phyloP scores from a whole-genome alignment of 2,329 filamentous ascomycete species.

The Aureobasidium sp. region DNA sequence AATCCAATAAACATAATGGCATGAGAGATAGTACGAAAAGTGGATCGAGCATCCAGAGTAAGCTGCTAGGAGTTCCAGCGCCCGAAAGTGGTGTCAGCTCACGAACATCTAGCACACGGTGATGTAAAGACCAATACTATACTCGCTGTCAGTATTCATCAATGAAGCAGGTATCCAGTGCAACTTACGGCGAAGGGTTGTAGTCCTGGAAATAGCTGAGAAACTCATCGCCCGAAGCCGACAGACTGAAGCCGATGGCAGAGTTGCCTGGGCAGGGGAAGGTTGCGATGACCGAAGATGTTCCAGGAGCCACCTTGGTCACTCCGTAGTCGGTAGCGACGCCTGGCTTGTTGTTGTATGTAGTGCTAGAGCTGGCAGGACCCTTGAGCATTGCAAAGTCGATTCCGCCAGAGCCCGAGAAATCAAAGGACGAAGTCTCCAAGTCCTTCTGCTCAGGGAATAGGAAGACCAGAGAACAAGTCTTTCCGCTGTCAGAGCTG shows the following conservation, averaged over 20 bases:
- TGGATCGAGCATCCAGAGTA: background rate
- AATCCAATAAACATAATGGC: background rate
- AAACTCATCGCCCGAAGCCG: conserved; percentile 35
- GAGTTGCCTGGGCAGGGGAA: conserved; percentile 48
- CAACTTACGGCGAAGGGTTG: conserved; percentile 32
- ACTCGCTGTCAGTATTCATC: background rate
- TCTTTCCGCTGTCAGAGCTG: conserved; percentile 43
- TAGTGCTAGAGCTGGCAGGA: conserved; percentile 42
- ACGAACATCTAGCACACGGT: background rate
- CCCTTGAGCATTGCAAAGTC: conserved; percentile 34
- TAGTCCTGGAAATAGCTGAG: conserved; percentile 57
- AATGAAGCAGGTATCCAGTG: background rate
- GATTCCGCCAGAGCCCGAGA: conserved; percentile 45
- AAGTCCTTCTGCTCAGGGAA: conserved; percentile 52
- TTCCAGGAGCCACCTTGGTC: conserved; percentile 38
- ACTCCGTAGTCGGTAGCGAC: conserved; percentile 37
- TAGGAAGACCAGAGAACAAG: conserved; percentile 57
- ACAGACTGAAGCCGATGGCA: conserved; percentile 46
- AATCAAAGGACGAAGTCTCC: conserved; percentile 51
- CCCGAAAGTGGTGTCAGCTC: background rate
- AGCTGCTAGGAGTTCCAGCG: too few relatives aligned
- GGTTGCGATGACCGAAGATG: conserved; percentile 44
- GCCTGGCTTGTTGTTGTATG: conserved; percentile 44
- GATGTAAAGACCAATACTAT: conserved; percentile 4
- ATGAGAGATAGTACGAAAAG: background rate